Conservation (phyloP, 495 filamentous ascomycete genomes). For the Talaromyces adpressus region DNA sequence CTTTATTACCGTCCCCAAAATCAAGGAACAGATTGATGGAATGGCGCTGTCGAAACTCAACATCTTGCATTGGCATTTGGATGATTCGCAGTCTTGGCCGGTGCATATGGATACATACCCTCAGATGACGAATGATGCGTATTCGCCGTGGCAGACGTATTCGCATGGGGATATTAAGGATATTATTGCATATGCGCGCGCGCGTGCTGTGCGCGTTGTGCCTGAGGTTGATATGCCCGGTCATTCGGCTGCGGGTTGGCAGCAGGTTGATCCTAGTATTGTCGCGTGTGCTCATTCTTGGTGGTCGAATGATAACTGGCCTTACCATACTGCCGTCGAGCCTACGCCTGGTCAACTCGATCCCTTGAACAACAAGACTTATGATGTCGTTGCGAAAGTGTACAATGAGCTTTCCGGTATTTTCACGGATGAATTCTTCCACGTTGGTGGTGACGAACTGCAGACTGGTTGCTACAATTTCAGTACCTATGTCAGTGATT, state of each 20-base stretch:
- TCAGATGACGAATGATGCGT: conserved; percentile 48
- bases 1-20: conserved; percentile 40
- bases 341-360: conserved; percentile 52
- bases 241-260: conserved; percentile 45
- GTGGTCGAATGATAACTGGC: conserved; percentile 50
- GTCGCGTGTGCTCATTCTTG: conserved; percentile 46
- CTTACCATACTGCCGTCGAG: conserved; percentile 47
- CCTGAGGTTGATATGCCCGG: conserved; percentile 49
- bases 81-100: conserved; percentile 46
- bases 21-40: conserved; percentile 45
- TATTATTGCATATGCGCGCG: conserved; percentile 39
- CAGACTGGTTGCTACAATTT: conserved; percentile 49
- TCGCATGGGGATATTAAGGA: conserved; percentile 29
- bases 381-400: conserved; percentile 43
- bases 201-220: conserved; percentile 41
- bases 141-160: conserved; percentile 39
- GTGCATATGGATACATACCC: conserved; percentile 42
- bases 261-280: conserved; percentile 44
- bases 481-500: conserved; percentile 35
- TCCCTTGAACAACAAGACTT: conserved; percentile 47
- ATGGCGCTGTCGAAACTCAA: conserved; percentile 47
- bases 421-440: conserved; percentile 49
- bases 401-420: conserved; percentile 45
- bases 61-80: conserved; percentile 46
- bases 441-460: conserved; percentile 48